phyloP scores from a whole-genome alignment of 148 eudicot genomes.

The Beta vulgaris region DNA sequence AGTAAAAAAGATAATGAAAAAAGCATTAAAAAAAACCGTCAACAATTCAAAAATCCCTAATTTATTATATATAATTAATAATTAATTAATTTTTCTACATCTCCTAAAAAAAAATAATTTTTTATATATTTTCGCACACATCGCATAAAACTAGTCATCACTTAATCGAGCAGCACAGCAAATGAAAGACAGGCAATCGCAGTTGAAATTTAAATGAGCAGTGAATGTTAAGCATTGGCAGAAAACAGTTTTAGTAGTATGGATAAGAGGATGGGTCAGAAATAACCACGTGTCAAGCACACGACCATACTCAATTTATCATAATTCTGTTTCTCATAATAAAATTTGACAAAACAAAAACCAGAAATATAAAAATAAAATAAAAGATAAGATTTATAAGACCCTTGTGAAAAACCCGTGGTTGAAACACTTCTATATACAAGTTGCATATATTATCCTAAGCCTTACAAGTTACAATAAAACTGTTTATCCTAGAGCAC shows the following conservation, averaged over 20 bases:
- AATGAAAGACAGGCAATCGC: too few species aligned
- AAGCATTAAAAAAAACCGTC: too few species aligned
- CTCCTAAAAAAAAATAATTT: too few species aligned
- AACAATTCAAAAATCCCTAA: too few species aligned
- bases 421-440: constrained; percentile 30
- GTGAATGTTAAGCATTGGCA: neutral
- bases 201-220: too few species aligned
- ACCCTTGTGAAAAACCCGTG: constrained; percentile 29
- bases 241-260: neutral
- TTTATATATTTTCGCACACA: too few species aligned
- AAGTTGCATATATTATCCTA: constrained; percentile 25
- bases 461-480: neutral
- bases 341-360: neutral
- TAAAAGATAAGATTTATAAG: constrained; percentile 19
- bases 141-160: too few species aligned
- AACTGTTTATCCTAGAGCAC: neutral
- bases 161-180: too few species aligned
- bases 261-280: constrained; percentile 17
- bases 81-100: too few species aligned
- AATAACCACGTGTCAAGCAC: constrained; percentile 36
- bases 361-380: neutral
- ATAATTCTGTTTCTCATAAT: constrained; percentile 1
- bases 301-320: constrained; percentile 27
- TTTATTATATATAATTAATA: too few species aligned
- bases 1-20: too few species aligned